Percentiles rank a stretch among this genome's conserved stretches.
Evolutionary conservation across 108 stramenopile species (phyloP).

Genomic region (Seminavis robusta): DNA sequence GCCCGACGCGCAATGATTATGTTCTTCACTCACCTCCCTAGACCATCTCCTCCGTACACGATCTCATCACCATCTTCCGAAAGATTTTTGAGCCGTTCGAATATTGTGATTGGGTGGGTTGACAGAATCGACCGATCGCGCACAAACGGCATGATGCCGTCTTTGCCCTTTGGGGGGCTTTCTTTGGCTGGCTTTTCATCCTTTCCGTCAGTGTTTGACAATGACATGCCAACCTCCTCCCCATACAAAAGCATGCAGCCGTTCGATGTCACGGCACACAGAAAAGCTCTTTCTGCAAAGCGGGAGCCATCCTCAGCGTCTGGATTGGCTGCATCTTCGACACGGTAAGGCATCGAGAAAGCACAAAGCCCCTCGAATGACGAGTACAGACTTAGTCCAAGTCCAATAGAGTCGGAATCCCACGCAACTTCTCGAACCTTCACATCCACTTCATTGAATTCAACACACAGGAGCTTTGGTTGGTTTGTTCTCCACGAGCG

Average conservation of each 20-base stretch:
- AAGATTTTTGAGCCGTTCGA: slow-evolving; percentile 59
- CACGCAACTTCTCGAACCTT: slow-evolving; percentile 49
- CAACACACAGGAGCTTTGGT: slow-evolving; percentile 49
- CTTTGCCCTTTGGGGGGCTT: too few relatives aligned
- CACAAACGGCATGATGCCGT: too few relatives aligned
- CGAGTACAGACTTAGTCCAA: slow-evolving; percentile 33
- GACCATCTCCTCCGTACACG: slow-evolving; percentile 43
- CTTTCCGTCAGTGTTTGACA: not conserved
- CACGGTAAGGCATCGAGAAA: slow-evolving; percentile 39
- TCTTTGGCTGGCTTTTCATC: too few relatives aligned
- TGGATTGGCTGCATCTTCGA: slow-evolving; percentile 8
- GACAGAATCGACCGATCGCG: too few relatives aligned
- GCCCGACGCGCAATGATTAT: not conserved
- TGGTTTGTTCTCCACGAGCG: slow-evolving; percentile 41
- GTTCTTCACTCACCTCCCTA: slow-evolving; percentile 36
- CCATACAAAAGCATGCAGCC: slow-evolving; percentile 60
- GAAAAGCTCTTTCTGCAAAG: slow-evolving; percentile 46
- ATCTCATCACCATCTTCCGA: slow-evolving; percentile 48
- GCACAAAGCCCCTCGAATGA: slow-evolving; percentile 60
- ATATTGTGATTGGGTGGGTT: slow-evolving; percentile 47
- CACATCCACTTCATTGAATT: slow-evolving; percentile 56
- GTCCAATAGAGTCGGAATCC: slow-evolving; percentile 31
- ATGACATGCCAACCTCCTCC: slow-evolving; percentile 31
- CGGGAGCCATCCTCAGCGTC: not conserved
- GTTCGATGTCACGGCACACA: slow-evolving; percentile 43